Percentiles rank a stretch among this genome's conserved stretches.
Evolutionary conservation across 148 eudicot genomes (phyloP).

Genomic region (Chenopodium quinoa): DNA sequence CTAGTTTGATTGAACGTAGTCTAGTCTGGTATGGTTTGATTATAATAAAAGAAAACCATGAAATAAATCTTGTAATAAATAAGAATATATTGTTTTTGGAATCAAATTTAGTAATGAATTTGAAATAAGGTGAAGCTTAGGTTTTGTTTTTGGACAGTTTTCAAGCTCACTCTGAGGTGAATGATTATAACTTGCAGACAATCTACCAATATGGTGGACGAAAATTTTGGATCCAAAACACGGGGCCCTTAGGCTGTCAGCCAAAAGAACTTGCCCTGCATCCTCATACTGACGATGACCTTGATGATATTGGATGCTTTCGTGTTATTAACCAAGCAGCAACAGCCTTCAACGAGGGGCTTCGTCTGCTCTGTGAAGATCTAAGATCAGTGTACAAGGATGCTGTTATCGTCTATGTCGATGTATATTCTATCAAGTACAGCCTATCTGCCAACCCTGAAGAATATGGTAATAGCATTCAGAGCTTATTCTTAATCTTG

Average conservation of each 20-base stretch:
- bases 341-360: slow-evolving; percentile 38
- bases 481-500: neutral
- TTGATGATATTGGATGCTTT: slow-evolving; percentile 34
- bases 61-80: too few relatives aligned
- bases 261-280: slow-evolving; percentile 44
- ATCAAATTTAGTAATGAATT: too few relatives aligned
- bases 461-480: slow-evolving; percentile 30
- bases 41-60: too few relatives aligned
- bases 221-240: slow-evolving; percentile 52
- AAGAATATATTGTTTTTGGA: too few relatives aligned
- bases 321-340: slow-evolving; percentile 34
- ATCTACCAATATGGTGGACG: slow-evolving; percentile 37
- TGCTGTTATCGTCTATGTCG: slow-evolving; percentile 38
- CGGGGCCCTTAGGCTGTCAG: slow-evolving; percentile 46
- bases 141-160: neutral
- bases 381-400: slow-evolving; percentile 30
- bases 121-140: too few relatives aligned
- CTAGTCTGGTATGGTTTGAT: neutral
- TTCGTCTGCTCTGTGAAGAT: slow-evolving; percentile 25
- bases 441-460: slow-evolving; percentile 32
- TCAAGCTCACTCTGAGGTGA: neutral
- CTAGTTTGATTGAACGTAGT: too few relatives aligned
- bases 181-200: slow-evolving; percentile 17
- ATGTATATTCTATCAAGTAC: slow-evolving; percentile 38
- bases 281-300: slow-evolving; percentile 33